Percentiles rank a stretch among this genome's conserved stretches.
These are phyloP conservation scores for Fraxinus angustifolia DNA, from an alignment of 305 asterid species.

Conservation along the genomic window DNA sequence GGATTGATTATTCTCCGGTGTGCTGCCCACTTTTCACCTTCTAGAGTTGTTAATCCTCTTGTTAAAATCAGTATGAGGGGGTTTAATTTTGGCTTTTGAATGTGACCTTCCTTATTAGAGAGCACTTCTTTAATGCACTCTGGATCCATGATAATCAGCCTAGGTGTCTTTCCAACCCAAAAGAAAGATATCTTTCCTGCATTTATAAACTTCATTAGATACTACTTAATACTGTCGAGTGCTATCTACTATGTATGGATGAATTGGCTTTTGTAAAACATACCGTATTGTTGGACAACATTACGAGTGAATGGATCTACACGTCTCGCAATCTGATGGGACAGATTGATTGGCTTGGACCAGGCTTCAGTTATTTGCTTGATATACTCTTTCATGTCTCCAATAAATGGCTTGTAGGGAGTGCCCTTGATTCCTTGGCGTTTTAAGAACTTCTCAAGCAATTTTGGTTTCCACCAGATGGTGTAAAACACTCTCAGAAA, in stretches of 20 bases:
- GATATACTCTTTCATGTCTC: conserved; percentile 37
- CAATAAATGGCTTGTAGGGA: conserved; percentile 34
- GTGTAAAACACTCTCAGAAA: conserved; percentile 23
- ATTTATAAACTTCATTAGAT: background rate
- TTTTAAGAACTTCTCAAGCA: conserved; percentile 33
- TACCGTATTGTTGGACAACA: conserved; percentile 41
- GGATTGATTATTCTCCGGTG: conserved; percentile 52
- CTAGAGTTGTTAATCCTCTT: conserved; percentile 42
- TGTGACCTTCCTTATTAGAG: conserved; percentile 37
- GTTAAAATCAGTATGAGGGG: conserved; percentile 35
- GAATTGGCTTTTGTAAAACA: background rate
- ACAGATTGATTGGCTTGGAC: conserved; percentile 46
- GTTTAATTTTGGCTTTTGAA: conserved; percentile 36
- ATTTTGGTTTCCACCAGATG: conserved; percentile 44
- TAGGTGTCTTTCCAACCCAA: conserved; percentile 47
- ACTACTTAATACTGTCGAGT: background rate
- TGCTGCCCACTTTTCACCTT: conserved; percentile 46
- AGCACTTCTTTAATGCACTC: conserved; percentile 42
- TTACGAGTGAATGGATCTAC: conserved; percentile 47
- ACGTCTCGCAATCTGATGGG: conserved; percentile 35
- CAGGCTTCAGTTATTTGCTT: conserved; percentile 38
- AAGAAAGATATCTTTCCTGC: conserved; percentile 42
- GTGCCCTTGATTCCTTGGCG: conserved; percentile 40
- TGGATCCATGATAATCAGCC: conserved; percentile 40
- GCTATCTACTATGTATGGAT: background rate